Conservation (phyloP, 75 land plant genomes). For the Isoetes taiwanensis region DNA sequence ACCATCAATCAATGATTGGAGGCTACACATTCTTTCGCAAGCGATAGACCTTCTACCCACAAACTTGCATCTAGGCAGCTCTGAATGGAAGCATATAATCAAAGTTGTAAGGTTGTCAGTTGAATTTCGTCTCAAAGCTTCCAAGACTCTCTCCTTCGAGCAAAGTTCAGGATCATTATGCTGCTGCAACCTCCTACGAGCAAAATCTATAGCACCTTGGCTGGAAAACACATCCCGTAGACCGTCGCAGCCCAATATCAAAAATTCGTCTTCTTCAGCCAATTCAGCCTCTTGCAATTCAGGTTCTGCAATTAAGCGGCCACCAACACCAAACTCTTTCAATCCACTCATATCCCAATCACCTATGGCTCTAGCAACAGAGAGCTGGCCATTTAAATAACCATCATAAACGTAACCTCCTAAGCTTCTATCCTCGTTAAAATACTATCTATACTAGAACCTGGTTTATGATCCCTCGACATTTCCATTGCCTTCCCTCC, state of each 20-base stretch:
- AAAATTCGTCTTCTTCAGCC: constrained; percentile 3
- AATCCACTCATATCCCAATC: constrained; percentile 45
- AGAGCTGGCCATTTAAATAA: constrained; percentile 57
- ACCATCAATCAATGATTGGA: no score
- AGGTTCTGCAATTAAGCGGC: constrained; percentile 42
- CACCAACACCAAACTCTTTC: constrained; percentile 32
- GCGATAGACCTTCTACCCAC: no score
- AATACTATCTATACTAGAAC: constrained; percentile 13
- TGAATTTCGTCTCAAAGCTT: background rate
- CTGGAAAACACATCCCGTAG: constrained; percentile 3
- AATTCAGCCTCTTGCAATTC: background rate
- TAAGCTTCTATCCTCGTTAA: constrained; percentile 5
- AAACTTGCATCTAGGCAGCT: no score
- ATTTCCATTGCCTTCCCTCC: constrained; percentile 39
- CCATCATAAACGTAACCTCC: constrained; percentile 27
- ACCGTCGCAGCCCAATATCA: background rate
- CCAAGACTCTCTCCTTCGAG: background rate
- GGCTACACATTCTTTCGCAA: no score
- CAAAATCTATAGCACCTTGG: background rate
- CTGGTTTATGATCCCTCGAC: constrained; percentile 43
- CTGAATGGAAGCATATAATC: background rate
- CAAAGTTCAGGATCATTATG: constrained; percentile 4
- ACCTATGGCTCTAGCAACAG: constrained; percentile 55
- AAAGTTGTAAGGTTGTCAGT: background rate
- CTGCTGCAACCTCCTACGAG: constrained; percentile 2